These are phyloP conservation scores for Xylaria multiplex DNA, from an alignment of 2,329 filamentous ascomycete genomes.

Conservation along the genomic window DNA sequence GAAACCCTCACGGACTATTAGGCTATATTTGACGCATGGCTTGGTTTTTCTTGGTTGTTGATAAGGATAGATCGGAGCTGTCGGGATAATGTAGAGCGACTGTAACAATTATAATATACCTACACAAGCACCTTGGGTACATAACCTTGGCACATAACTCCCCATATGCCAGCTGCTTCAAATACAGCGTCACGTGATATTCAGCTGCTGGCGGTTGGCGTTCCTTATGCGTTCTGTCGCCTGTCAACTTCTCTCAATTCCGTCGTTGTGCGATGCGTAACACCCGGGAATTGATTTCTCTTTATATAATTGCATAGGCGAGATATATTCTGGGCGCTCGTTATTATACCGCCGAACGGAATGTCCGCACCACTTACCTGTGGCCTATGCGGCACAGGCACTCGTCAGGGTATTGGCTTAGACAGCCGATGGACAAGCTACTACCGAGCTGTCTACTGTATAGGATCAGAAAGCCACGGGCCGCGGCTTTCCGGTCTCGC, in stretches of 20 bases:
- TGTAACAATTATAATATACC: constrained; percentile 3
- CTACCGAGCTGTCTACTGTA: constrained; percentile 43
- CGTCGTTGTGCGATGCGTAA: background rate
- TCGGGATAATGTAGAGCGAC: background rate
- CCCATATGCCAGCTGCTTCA: background rate
- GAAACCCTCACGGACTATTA: background rate
- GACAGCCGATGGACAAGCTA: constrained; percentile 37
- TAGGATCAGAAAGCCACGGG: constrained; percentile 23
- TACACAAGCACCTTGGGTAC: background rate
- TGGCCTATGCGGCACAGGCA: constrained; percentile 41
- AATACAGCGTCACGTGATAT: background rate
- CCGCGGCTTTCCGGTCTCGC: constrained; percentile 44
- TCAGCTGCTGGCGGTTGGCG: background rate
- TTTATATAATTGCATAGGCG: background rate
- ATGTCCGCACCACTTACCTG: constrained; percentile 26
- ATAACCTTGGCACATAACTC: too few species aligned
- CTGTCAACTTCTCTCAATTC: background rate
- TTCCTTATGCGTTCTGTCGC: background rate
- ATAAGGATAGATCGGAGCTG: background rate
- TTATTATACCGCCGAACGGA: background rate
- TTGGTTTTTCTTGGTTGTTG: background rate
- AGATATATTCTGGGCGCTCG: background rate
- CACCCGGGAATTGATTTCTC: background rate
- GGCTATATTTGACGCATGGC: background rate
- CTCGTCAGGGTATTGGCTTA: constrained; percentile 19